These are phyloP conservation scores for Amanita inopinata DNA, from an alignment of 768 basidiomycete species.

Conservation along the genomic window DNA sequence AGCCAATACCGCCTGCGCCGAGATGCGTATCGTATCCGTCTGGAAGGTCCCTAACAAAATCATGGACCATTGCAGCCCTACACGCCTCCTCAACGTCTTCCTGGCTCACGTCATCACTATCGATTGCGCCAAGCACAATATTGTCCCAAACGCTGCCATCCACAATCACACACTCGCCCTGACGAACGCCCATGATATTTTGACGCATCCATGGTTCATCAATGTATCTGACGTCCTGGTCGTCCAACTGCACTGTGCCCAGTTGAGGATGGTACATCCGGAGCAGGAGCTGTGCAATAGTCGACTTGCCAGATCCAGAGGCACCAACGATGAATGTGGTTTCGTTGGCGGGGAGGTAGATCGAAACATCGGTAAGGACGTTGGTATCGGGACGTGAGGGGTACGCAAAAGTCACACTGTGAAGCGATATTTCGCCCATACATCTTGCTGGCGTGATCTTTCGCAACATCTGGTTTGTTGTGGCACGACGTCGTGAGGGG, in stretches of 20 bases:
- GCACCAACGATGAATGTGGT: constrained; percentile 87
- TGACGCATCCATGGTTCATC: constrained; percentile 59
- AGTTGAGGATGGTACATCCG: constrained; percentile 59
- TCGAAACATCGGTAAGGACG: constrained; percentile 55
- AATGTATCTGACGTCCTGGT: constrained; percentile 67
- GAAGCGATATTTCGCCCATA: constrained; percentile 66
- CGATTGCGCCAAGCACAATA: constrained; percentile 53
- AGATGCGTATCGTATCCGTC: constrained; percentile 81
- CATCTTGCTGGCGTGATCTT: constrained; percentile 60
- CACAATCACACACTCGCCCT: constrained; percentile 70
- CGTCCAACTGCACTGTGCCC: constrained; percentile 74
- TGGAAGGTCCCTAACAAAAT: constrained; percentile 78
- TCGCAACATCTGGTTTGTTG: constrained; percentile 26
- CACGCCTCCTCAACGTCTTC: constrained; percentile 77
- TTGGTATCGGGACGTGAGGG: constrained; percentile 63
- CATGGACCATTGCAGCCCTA: constrained; percentile 75
- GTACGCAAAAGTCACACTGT: constrained; percentile 75
- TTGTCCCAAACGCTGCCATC: constrained; percentile 80
- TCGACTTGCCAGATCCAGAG: constrained; percentile 91
- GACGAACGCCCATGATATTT: constrained; percentile 70
- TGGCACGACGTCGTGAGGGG: constrained; percentile 25
- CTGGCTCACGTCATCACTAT: constrained; percentile 50
- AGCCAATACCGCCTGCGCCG: constrained; percentile 61
- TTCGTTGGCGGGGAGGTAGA: constrained; percentile 66
- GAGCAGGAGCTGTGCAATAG: constrained; percentile 74